Conservation (phyloP, 2,329 filamentous ascomycete species). For the Alternaria hordeiaustralica region DNA sequence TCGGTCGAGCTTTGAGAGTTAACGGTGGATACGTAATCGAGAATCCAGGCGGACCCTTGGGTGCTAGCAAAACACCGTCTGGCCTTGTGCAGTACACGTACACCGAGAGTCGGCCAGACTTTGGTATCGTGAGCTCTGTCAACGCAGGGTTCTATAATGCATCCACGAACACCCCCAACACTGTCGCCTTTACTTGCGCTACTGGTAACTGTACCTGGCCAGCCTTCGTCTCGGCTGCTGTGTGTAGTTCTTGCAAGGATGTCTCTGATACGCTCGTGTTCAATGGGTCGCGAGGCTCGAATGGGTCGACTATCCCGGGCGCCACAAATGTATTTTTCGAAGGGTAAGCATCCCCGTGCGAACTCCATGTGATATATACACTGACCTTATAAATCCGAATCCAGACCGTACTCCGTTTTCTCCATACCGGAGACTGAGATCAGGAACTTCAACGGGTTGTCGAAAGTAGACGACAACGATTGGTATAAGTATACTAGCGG, state of each 20-base stretch:
- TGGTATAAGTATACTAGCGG: not conserved
- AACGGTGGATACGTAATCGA: not conserved
- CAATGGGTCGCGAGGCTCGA: not conserved
- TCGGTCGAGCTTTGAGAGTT: not conserved
- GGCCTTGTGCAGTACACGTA: not conserved
- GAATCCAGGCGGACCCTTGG: not conserved
- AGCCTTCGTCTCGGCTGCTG: conserved; percentile 5
- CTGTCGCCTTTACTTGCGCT: conserved; percentile 1
- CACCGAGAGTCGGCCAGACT: conserved; percentile 4
- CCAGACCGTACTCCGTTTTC: not conserved
- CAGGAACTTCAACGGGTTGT: not conserved
- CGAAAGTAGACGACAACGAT: not conserved
- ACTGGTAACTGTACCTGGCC: conserved; percentile 20
- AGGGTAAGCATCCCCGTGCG: not conserved
- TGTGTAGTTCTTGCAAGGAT: conserved; percentile 15
- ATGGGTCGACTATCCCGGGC: not conserved
- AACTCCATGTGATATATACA: accelerated
- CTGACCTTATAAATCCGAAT: not conserved
- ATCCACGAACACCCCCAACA: not conserved
- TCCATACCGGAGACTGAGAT: not conserved
- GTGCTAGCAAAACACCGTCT: not conserved
- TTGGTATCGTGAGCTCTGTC: conserved; percentile 16
- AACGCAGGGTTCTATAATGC: conserved; percentile 12
- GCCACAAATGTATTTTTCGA: accelerated
- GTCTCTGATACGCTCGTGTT: not conserved